phyloP scores from a whole-genome alignment of 2,329 filamentous ascomycete genomes.

The Apiospora rasikravindrae region DNA sequence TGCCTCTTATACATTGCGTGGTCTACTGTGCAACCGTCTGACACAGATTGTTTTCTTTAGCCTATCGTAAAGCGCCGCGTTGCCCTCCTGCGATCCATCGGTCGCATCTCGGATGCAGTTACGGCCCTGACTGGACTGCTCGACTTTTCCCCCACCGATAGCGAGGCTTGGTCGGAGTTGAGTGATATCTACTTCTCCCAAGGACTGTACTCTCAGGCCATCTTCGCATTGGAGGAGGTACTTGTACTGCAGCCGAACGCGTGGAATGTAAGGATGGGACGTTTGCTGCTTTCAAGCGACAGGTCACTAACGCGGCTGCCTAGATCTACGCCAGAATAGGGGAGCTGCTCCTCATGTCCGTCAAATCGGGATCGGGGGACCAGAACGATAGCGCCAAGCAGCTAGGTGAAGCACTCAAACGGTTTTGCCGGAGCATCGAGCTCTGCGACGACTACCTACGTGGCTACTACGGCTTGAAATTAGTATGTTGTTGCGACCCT shows the following conservation, averaged over 20 bases:
- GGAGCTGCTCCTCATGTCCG: constrained; percentile 79
- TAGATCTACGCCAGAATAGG: constrained; percentile 87
- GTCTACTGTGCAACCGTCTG: constrained; percentile 18
- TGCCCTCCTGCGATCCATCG: constrained; percentile 77
- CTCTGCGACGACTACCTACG: constrained; percentile 91
- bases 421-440: constrained; percentile 90
- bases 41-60: constrained; percentile 46
- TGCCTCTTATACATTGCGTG: constrained; percentile 7
- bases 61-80: constrained; percentile 85
- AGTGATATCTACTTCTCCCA: constrained; percentile 84
- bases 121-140: constrained; percentile 75
- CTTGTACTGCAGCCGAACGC: constrained; percentile 86
- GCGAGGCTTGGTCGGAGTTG: constrained; percentile 92
- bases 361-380: constrained; percentile 45
- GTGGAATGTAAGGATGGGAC: constrained; percentile 76
- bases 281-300: constrained; percentile 20
- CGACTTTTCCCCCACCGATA: constrained; percentile 85
- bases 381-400: constrained; percentile 53
- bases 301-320: constrained; percentile 36
- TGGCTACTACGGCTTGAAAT: constrained; percentile 89
- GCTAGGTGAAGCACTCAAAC: constrained; percentile 76
- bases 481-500: constrained; percentile 56
- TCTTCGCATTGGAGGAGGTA: constrained; percentile 90
- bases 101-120: constrained; percentile 74
- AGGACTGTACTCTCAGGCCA: constrained; percentile 79